Percentiles rank a stretch among this genome's conserved stretches.
Conservation (phyloP, 768 basidiomycete species). For the Rhodosporidiobolus sp. region DNA sequence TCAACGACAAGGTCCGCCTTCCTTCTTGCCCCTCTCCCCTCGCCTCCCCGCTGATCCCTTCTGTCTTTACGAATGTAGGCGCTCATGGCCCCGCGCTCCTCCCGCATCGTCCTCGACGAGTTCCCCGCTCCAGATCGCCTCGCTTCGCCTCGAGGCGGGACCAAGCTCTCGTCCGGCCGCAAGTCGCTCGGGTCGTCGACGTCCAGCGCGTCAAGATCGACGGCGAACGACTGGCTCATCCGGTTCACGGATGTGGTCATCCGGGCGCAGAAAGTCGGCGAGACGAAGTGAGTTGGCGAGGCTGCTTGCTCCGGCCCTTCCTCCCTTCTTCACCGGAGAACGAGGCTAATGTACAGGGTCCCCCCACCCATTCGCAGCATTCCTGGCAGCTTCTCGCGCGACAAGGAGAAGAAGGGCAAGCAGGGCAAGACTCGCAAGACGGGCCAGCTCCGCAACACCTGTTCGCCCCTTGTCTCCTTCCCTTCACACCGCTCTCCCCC, state of each 20-base stretch:
- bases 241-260: constrained; percentile 93
- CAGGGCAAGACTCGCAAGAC: constrained; percentile 40
- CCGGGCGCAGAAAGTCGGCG: constrained; percentile 83
- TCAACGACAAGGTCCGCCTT: constrained; percentile 72
- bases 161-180: background rate
- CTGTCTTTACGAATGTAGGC: constrained; percentile 42
- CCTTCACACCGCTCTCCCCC: background rate
- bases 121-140: constrained; percentile 31
- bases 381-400: constrained; percentile 29
- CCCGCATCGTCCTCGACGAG: constrained; percentile 82
- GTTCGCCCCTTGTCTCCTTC: background rate
- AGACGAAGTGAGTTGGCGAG: constrained; percentile 57
- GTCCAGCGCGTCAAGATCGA: constrained; percentile 43
- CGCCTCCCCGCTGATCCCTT: background rate
- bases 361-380: constrained; percentile 39
- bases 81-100: constrained; percentile 83
- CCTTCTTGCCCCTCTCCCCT: background rate
- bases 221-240: constrained; percentile 91
- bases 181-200: background rate
- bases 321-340: background rate
- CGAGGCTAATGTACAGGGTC: background rate
- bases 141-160: background rate
- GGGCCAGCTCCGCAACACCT: constrained; percentile 41
- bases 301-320: background rate
- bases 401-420: constrained; percentile 36